Percentiles rank a stretch among this genome's conserved stretches.
Evolutionary conservation across 495 filamentous ascomycete species (phyloP).

Genomic region (Xylaria castorea): DNA sequence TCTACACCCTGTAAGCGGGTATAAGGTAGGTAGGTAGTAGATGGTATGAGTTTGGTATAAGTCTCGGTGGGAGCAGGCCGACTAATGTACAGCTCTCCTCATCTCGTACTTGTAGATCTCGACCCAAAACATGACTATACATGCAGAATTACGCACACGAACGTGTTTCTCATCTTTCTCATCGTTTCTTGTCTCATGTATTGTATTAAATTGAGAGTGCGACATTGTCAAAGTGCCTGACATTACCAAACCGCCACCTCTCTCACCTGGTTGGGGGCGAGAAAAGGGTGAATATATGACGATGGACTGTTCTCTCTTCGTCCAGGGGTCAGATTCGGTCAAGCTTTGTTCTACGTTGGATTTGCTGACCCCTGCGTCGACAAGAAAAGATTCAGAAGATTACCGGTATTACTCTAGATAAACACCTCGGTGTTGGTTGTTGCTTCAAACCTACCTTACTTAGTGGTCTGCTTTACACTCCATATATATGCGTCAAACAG

Average conservation of each 20-base stretch:
- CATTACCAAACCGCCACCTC: not conserved
- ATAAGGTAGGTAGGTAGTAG: too few relatives aligned
- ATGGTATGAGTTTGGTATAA: not conserved
- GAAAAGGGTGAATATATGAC: conserved; percentile 1
- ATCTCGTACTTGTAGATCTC: conserved; percentile 9
- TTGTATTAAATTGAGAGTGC: not conserved
- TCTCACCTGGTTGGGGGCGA: not conserved
- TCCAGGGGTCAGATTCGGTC: conserved; percentile 2
- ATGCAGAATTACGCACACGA: conserved; percentile 6
- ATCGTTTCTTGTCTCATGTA: not conserved
- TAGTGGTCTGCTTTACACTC: not conserved
- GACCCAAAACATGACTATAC: not conserved
- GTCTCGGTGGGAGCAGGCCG: not conserved
- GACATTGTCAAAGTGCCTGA: not conserved
- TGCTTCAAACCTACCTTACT: too few relatives aligned
- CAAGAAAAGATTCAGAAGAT: not conserved
- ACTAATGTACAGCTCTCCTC: not conserved
- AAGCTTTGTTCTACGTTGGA: conserved; percentile 7
- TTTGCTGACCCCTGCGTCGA: conserved; percentile 4
- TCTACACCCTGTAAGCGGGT: not conserved
- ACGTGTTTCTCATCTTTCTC: conserved; percentile 1
- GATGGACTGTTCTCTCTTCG: not conserved
- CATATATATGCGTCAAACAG: not conserved
- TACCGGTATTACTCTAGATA: conserved; percentile 1
- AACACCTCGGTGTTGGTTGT: conserved; percentile 3